Base-by-base conservation (phyloP, 2,329 filamentous ascomycete genomes). In the Botrytis hyacinthi region DNA sequence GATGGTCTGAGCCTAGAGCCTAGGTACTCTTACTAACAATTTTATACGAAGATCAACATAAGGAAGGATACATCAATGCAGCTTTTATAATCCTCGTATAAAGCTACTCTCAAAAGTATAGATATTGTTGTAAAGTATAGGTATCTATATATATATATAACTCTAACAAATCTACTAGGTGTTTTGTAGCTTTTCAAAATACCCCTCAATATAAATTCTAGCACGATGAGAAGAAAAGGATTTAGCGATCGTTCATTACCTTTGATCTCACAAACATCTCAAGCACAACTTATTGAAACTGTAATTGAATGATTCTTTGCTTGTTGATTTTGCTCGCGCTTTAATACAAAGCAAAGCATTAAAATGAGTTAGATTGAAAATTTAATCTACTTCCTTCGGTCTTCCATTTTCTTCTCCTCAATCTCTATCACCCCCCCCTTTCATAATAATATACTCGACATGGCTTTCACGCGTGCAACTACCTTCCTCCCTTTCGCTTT, bases 291-390 rank as follows among this genome's bases (percentile, higher is more conserved):
- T 8, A 4, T 18, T 18, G n/a, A 57, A 29, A 29, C n/a, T 35
- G 35, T 35, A 29, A 20, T 59, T 20, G 57, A 59, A 20, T 22
- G 22, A 62, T 16, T n/a, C 35, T 61, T 37, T 37, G 29, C 32
- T 65, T 65, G 20, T 16, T 22, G 3, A 20, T 14, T 44, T 32
- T 35, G 40, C 61, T 46, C 40, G 37, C 61, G 51, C 42, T 65
- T 44, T 29, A 16, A 32, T 32, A 22, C n/a, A 65, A 65, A 51
- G 63, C 29, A 35, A 66, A 37, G n/a, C 42, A 66, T 66, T 48
- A 48, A 66, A 35, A 66, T 66, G 14, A n/a, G 32, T 66, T 51
- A 22, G 44, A 51, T 66, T 66, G 20, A 66, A 66, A 66, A 26
- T 57, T 37, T 40, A 51, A 37, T 67, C 44, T 51, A 9, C 46